These are phyloP conservation scores for Blechomonas ayalai DNA, from an alignment of 208 protist species.

Conservation along the genomic window DNA sequence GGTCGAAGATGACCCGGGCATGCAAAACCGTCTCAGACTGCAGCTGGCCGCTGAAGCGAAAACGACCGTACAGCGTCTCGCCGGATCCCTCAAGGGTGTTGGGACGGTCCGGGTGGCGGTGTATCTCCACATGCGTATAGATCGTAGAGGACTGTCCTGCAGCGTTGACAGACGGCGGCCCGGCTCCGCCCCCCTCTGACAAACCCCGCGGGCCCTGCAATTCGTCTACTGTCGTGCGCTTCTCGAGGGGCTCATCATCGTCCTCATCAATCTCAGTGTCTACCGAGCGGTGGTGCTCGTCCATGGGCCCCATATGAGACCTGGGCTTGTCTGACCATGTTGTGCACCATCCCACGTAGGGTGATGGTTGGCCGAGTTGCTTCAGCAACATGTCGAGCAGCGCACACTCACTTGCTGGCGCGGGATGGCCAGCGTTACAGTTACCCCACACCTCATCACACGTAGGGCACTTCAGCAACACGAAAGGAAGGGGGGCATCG, in stretches of 20 bases:
- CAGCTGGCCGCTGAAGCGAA: constrained; percentile 36
- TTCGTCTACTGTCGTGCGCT: not conserved
- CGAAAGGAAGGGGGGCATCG: too few relatives aligned
- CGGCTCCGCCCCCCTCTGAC: not conserved
- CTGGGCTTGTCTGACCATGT: constrained; percentile 29
- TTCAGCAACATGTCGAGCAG: constrained; percentile 53
- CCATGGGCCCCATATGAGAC: constrained; percentile 10
- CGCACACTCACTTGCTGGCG: constrained; percentile 43
- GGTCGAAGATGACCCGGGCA: constrained; percentile 53
- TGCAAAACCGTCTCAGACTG: constrained; percentile 24
- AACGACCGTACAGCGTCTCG: constrained; percentile 35
- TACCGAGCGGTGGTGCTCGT: constrained; percentile 3
- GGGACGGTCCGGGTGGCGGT: not conserved
- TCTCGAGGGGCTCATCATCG: not conserved
- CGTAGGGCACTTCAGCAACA: constrained; percentile 43
- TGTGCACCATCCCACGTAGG: constrained; percentile 50
- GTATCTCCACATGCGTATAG: constrained; percentile 2
- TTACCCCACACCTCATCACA: constrained; percentile 51
- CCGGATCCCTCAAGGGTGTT: constrained; percentile 29
- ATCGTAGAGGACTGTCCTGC: constrained; percentile 1
- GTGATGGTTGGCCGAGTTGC: constrained; percentile 25
- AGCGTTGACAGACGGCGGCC: not conserved
- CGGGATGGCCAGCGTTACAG: constrained; percentile 36
- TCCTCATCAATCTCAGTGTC: constrained; percentile 2
- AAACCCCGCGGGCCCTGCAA: not conserved